Evolutionary conservation across 108 stramenopile species (phyloP).

Genomic region (Cyclotella baltica): DNA sequence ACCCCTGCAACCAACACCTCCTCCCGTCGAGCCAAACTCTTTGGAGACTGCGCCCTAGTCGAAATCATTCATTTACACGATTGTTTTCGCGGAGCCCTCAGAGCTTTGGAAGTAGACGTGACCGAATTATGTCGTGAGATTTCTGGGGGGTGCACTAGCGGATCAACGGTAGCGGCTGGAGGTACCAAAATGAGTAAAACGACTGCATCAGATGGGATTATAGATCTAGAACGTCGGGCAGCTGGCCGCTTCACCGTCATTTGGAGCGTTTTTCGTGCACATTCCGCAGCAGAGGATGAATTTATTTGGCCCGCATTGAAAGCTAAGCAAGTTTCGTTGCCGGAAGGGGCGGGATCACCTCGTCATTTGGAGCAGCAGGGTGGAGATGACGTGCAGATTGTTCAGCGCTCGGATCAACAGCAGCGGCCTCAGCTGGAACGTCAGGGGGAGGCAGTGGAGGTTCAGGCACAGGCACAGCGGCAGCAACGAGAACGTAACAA

Average conservation of each 20-base stretch:
- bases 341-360: neutral
- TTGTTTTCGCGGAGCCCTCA: slow-evolving; percentile 84
- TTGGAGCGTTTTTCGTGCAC: slow-evolving; percentile 94
- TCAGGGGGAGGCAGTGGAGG: slow-evolving; percentile 17
- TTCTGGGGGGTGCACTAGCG: neutral
- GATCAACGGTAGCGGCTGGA: neutral
- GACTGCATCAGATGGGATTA: slow-evolving; percentile 23
- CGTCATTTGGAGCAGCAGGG: neutral
- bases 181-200: neutral
- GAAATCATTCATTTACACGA: slow-evolving; percentile 92
- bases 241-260: slow-evolving; percentile 92
- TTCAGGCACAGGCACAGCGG: neutral
- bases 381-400: neutral
- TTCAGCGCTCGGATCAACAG: neutral
- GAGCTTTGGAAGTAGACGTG: slow-evolving; percentile 74
- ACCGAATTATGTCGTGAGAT: slow-evolving; percentile 57
- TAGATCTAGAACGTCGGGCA: slow-evolving; percentile 69
- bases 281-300: slow-evolving; percentile 96
- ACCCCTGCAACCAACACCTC: slow-evolving; percentile 17
- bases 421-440: neutral
- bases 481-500: slow-evolving; percentile 40
- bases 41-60: slow-evolving; percentile 87
- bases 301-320: slow-evolving; percentile 96
- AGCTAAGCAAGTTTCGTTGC: slow-evolving; percentile 61
- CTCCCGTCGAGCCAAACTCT: slow-evolving; percentile 58